Percentiles rank a stretch among this genome's conserved stretches.
These are phyloP conservation scores for Lipomyces chichibuensis DNA, from an alignment of 805 yeast species.

Conservation along the genomic window DNA sequence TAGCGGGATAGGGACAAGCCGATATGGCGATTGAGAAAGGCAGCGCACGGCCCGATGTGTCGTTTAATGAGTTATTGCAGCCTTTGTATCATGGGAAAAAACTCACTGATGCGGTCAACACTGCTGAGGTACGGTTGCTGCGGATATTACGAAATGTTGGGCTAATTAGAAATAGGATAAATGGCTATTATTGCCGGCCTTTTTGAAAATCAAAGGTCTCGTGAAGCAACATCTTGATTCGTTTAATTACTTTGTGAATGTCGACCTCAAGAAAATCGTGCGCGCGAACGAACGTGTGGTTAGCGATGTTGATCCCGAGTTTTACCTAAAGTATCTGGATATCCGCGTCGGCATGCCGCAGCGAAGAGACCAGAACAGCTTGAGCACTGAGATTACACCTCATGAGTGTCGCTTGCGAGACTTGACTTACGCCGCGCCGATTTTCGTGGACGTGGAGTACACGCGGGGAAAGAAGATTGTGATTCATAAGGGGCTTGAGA, in stretches of 20 bases:
- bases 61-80: conserved; percentile 72
- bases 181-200: conserved; percentile 96
- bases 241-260: conserved; percentile 94
- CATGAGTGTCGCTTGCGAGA: conserved; percentile 97
- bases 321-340: conserved; percentile 88
- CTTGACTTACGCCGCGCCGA: conserved; percentile 92
- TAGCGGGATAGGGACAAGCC: neutral
- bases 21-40: neutral
- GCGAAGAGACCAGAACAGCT: conserved; percentile 45
- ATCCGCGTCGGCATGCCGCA: conserved; percentile 76
- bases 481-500: conserved; percentile 85
- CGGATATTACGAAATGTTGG: neutral
- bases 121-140: conserved; percentile 58
- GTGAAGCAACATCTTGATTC: conserved; percentile 98
- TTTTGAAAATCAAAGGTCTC: conserved; percentile 89
- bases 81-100: conserved; percentile 85
- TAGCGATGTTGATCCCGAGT: conserved; percentile 96
- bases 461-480: conserved; percentile 93
- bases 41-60: conserved; percentile 13
- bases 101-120: conserved; percentile 81
- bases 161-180: conserved; percentile 56
- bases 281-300: conserved; percentile 85
- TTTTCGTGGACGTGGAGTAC: conserved; percentile 95
- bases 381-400: conserved; percentile 53
- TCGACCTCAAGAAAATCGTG: conserved; percentile 88